Conservation (phyloP, 2,329 filamentous ascomycete species). For the Coniochaeta sp. region DNA sequence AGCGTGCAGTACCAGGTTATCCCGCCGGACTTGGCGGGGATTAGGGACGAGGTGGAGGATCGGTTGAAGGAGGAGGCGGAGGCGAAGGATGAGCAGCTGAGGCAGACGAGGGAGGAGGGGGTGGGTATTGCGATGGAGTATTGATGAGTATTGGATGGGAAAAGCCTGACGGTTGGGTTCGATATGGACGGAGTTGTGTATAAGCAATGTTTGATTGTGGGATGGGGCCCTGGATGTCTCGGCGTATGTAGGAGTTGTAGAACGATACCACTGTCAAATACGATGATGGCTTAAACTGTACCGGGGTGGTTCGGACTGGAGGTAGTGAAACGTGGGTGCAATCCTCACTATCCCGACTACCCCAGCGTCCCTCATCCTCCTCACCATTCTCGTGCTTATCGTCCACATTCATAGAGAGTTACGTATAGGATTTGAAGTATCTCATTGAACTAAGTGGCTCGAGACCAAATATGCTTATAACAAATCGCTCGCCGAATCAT, state of each 20-base stretch:
- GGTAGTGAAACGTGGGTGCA: too few relatives aligned
- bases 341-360: too few relatives aligned
- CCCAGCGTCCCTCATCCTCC: too few relatives aligned
- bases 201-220: neutral
- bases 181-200: neutral
- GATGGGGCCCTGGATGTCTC: neutral
- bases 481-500: too few relatives aligned
- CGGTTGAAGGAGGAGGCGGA: conserved; percentile 58
- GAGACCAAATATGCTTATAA: too few relatives aligned
- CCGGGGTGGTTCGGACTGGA: neutral
- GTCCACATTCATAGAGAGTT: too few relatives aligned
- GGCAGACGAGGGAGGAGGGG: conserved; percentile 49
- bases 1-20: conserved; percentile 81
- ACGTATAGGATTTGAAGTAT: too few relatives aligned
- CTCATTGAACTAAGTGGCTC: too few relatives aligned
- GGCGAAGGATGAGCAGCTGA: conserved; percentile 46
- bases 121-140: conserved; percentile 51
- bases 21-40: conserved; percentile 64
- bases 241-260: neutral
- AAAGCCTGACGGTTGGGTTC: neutral
- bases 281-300: neutral
- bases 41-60: conserved; percentile 64
- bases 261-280: neutral
- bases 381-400: too few relatives aligned
- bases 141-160: conserved; percentile 35